Conservation (phyloP, 2,329 filamentous ascomycete genomes). For the Chaetomiaceae sp. region DNA sequence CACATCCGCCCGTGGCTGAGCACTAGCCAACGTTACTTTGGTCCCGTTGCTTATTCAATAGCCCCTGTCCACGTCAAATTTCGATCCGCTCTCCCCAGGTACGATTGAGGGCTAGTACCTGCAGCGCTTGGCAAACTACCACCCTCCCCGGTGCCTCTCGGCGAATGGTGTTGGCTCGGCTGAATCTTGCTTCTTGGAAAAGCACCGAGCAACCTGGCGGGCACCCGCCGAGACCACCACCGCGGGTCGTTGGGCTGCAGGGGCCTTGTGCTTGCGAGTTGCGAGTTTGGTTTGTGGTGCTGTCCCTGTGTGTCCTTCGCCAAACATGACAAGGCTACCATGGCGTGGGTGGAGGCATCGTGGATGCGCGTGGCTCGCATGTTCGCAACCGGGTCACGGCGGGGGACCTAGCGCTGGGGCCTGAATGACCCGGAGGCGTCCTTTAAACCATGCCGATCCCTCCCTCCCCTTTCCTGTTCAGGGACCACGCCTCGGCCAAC, state of each 20-base stretch:
- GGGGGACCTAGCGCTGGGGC: neutral
- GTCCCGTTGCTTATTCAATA: neutral
- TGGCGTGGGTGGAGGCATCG: neutral
- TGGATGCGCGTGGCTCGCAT: neutral
- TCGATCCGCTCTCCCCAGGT: neutral
- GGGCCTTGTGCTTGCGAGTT: no score
- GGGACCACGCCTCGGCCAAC: neutral
- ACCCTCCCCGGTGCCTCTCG: neutral
- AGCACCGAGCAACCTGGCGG: neutral
- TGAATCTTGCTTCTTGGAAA: neutral
- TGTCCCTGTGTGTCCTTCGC: neutral
- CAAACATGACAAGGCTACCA: neutral
- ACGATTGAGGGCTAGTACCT: constrained; percentile 3
- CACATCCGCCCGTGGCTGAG: no score
- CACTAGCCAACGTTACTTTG: no score
- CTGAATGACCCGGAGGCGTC: neutral
- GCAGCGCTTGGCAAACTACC: constrained; percentile 4
- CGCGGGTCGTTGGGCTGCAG: constrained; percentile 4
- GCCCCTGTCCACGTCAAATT: constrained; percentile 1
- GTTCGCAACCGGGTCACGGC: neutral
- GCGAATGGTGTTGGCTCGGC: neutral
- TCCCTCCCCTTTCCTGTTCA: neutral
- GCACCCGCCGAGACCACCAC: neutral
- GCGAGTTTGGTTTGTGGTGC: no score
- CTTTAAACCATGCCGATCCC: constrained; percentile 10